Evolutionary conservation across 176 grass and related monocot genomes (phyloP).

Genomic region (Puccinellia tenuiflora): DNA sequence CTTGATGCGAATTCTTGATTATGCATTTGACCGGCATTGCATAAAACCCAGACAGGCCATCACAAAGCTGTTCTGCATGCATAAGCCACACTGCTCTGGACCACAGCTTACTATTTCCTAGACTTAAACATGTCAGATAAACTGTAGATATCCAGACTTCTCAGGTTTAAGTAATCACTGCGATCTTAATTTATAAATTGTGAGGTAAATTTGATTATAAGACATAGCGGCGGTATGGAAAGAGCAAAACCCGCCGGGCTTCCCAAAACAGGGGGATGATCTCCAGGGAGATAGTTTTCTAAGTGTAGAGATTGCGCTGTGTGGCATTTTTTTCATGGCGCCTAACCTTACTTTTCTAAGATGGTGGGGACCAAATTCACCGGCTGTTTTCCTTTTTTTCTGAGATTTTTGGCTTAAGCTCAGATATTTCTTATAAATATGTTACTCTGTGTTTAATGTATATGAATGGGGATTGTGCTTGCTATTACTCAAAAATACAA

Average conservation of each 20-base stretch:
- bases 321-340: neutral
- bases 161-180: neutral
- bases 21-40: neutral
- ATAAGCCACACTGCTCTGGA: neutral
- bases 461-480: neutral
- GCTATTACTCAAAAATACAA: no score
- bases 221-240: neutral
- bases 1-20: neutral
- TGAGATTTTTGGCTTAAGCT: neutral
- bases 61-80: neutral
- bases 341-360: neutral
- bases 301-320: neutral
- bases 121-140: neutral
- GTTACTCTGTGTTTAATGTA: neutral
- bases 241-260: neutral
- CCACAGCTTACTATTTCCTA: neutral
- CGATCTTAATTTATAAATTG: no score
- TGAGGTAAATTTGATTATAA: neutral
- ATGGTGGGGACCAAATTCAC: neutral
- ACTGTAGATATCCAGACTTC: neutral
- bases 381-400: neutral
- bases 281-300: neutral
- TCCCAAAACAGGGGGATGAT: neutral
- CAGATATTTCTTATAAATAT: neutral
- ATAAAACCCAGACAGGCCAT: neutral